Percentiles rank a stretch among this genome's conserved stretches.
Conservation (phyloP, 352 stramenopile species). For the Phytophthora hibernalis region DNA sequence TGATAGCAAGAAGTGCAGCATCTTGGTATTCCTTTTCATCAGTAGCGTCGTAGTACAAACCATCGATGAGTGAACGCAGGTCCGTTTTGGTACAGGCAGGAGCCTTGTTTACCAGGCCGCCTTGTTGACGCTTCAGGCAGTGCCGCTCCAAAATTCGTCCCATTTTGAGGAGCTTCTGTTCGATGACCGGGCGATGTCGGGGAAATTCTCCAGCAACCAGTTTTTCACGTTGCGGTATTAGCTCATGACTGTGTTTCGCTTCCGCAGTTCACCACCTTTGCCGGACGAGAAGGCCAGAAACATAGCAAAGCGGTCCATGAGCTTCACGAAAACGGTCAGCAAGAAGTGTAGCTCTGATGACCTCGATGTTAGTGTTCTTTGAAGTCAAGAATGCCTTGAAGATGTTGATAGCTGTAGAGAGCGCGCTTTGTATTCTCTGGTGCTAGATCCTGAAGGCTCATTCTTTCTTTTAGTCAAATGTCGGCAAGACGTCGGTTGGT, state of each 20-base stretch:
- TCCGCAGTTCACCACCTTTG: background rate
- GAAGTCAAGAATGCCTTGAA: slow-evolving; percentile 18
- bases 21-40: too few species aligned
- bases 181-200: slow-evolving; percentile 1
- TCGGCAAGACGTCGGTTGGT: too few species aligned
- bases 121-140: too few species aligned
- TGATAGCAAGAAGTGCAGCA: too few species aligned
- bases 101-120: too few species aligned
- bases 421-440: slow-evolving; percentile 6
- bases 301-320: too few species aligned
- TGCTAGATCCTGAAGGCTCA: slow-evolving; percentile 6
- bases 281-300: too few species aligned
- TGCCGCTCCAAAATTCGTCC: slow-evolving; percentile 14
- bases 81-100: too few species aligned
- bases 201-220: slow-evolving; percentile 20
- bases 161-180: slow-evolving; percentile 20
- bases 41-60: too few species aligned
- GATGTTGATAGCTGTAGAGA: slow-evolving; percentile 4
- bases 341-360: slow-evolving; percentile 11
- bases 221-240: slow-evolving; percentile 27
- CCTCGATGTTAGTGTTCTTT: slow-evolving; percentile 16
- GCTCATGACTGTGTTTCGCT: slow-evolving; percentile 16
- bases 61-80: too few species aligned
- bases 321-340: slow-evolving; percentile 9
- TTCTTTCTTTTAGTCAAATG: too few species aligned